phyloP scores from a whole-genome alignment of 2,329 filamentous ascomycete species.

The Fusarium beomiforme region DNA sequence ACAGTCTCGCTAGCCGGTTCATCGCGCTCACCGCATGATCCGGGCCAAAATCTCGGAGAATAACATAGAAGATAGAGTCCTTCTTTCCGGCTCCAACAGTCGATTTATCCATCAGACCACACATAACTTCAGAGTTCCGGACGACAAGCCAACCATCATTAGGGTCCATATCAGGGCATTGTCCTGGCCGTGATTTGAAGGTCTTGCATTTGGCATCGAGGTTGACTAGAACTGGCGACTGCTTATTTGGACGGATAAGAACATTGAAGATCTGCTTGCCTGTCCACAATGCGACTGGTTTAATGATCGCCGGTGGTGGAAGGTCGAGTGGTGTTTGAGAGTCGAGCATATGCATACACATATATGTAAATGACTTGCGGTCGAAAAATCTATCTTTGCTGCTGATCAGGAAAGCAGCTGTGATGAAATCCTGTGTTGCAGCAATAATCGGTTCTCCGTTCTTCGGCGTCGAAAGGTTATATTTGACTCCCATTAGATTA shows the following conservation, averaged over 20 bases:
- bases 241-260: conserved; percentile 86
- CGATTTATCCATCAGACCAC: conserved; percentile 96
- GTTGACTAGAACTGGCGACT: conserved; percentile 86
- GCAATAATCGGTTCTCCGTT: conserved; percentile 98
- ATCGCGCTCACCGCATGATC: conserved; percentile 89
- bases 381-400: conserved; percentile 95
- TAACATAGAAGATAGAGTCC: conserved; percentile 96
- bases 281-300: conserved; percentile 87
- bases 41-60: conserved; percentile 92
- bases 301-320: conserved; percentile 86
- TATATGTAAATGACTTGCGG: conserved; percentile 85
- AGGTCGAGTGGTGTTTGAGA: conserved; percentile 81
- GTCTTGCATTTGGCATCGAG: conserved; percentile 92
- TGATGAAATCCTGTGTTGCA: conserved; percentile 99
- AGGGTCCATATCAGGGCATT: conserved; percentile 76
- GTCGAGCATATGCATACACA: conserved; percentile 94
- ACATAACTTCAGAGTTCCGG: conserved; percentile 97
- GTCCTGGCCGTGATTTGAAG: conserved; percentile 70
- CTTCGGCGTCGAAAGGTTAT: conserved; percentile 95
- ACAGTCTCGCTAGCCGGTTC: conserved; percentile 92
- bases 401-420: conserved; percentile 88
- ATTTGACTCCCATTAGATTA: conserved; percentile 96
- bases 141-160: conserved; percentile 93
- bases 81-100: conserved; percentile 98
- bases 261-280: conserved; percentile 97